A percentile compares a stretch with the other conserved stretches of the same genome.
These are phyloP conservation scores for Stropharia rugosoannulata DNA, from an alignment of 768 basidiomycete species.

Conservation along the genomic window DNA sequence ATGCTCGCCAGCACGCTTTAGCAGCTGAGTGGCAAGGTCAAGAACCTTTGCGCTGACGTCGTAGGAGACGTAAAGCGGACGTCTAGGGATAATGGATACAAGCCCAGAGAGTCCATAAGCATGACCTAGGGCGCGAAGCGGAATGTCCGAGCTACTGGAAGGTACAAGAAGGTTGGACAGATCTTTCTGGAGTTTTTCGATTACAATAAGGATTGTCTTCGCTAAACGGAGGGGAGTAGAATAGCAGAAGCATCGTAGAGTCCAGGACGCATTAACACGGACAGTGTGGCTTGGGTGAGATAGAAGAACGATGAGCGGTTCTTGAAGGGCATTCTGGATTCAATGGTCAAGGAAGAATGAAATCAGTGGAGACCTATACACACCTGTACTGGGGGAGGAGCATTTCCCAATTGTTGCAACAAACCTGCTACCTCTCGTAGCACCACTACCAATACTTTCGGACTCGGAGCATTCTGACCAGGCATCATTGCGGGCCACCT, in stretches of 20 bases:
- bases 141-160: conserved; percentile 67
- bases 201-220: conserved; percentile 71
- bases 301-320: conserved; percentile 82
- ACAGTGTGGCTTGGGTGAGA: conserved; percentile 86
- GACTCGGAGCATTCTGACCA: conserved; percentile 68
- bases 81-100: conserved; percentile 80
- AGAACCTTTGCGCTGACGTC: conserved; percentile 90
- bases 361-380: conserved; percentile 8
- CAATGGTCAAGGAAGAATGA: not conserved
- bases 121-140: conserved; percentile 76
- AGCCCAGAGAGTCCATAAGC: conserved; percentile 89
- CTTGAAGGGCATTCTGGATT: conserved; percentile 75
- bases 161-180: conserved; percentile 72
- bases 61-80: conserved; percentile 92
- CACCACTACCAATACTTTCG: conserved; percentile 68
- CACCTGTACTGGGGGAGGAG: conserved; percentile 86
- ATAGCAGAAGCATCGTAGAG: conserved; percentile 87
- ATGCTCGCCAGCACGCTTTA: conserved; percentile 91
- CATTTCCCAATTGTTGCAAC: conserved; percentile 87
- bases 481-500: conserved; percentile 95
- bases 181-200: conserved; percentile 84
- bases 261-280: conserved; percentile 85
- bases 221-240: conserved; percentile 86
- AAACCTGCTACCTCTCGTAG: conserved; percentile 85
- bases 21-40: conserved; percentile 85